Percentiles rank a stretch among this genome's conserved stretches.
Conservation (phyloP, 2,329 filamentous ascomycete genomes). For the Blastomyces parvus region DNA sequence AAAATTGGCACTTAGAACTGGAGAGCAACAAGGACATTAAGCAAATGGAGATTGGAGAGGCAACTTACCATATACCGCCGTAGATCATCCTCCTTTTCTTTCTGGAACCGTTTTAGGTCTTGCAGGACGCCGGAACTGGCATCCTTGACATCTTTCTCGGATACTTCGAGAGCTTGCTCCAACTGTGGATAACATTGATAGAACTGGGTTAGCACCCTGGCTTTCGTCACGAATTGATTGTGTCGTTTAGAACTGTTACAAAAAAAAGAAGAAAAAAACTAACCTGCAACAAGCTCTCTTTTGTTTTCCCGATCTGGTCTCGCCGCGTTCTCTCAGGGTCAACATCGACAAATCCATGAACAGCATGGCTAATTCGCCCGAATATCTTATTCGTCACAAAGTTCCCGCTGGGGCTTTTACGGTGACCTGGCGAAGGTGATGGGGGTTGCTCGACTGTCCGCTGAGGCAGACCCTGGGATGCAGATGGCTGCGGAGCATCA, state of each 20-base stretch:
- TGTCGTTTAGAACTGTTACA: background rate
- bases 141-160: slow-evolving; percentile 85
- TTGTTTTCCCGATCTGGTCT: slow-evolving; percentile 91
- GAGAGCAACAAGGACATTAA: background rate
- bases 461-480: slow-evolving; percentile 57
- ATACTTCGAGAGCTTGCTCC: slow-evolving; percentile 80
- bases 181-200: slow-evolving; percentile 46
- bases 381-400: slow-evolving; percentile 92
- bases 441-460: slow-evolving; percentile 26
- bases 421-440: slow-evolving; percentile 47
- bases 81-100: slow-evolving; percentile 90
- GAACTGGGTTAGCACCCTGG: background rate
- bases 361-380: slow-evolving; percentile 85
- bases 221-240: background rate
- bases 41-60: slow-evolving; percentile 8
- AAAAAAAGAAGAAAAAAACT: slow-evolving; percentile 8
- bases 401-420: slow-evolving; percentile 73
- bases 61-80: slow-evolving; percentile 83
- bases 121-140: slow-evolving; percentile 80
- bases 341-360: slow-evolving; percentile 91
- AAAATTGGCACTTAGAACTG: background rate
- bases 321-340: slow-evolving; percentile 87
- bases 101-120: slow-evolving; percentile 86
- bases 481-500: slow-evolving; percentile 58
- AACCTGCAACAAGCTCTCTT: slow-evolving; percentile 65